Evolutionary conservation across 495 filamentous ascomycete species (phyloP).

Genomic region (Cercophora samala): DNA sequence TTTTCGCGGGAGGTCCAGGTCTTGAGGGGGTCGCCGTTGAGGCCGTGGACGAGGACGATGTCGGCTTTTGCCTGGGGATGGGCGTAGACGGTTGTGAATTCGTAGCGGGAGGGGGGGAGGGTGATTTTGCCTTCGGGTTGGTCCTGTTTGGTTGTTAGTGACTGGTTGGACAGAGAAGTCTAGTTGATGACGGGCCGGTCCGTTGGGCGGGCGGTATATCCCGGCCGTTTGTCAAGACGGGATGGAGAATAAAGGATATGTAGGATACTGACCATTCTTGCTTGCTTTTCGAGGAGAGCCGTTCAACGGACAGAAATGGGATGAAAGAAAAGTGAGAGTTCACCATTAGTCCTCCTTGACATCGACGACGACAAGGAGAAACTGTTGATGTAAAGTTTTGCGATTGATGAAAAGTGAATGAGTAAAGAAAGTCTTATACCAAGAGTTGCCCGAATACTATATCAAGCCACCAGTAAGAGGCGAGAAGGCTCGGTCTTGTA

Average conservation of each 20-base stretch:
- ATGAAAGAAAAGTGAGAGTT: not conserved
- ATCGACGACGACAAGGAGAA: not conserved
- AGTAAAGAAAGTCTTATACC: not conserved
- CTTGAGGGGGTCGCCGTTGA: constrained; percentile 72
- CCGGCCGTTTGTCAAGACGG: not conserved
- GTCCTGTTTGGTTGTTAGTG: constrained; percentile 7
- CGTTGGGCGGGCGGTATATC: not conserved
- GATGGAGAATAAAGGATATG: not conserved
- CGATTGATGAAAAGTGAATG: not conserved
- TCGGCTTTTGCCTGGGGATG: constrained; percentile 59
- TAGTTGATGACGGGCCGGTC: not conserved
- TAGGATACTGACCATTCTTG: constrained; percentile 7
- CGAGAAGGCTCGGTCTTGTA: constrained; percentile 4
- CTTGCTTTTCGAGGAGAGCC: not conserved
- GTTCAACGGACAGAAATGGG: not conserved
- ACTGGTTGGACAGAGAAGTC: not conserved
- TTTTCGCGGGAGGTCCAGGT: constrained; percentile 66
- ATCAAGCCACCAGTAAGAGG: constrained; percentile 14
- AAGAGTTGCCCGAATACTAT: not conserved
- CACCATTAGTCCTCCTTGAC: not conserved
- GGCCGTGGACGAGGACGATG: constrained; percentile 77
- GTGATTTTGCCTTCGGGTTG: constrained; percentile 44
- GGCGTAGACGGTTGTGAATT: constrained; percentile 64
- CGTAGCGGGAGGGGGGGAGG: constrained; percentile 60
- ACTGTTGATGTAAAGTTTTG: not conserved